Conservation (phyloP, 2,329 filamentous ascomycete genomes). For the Xylariaceae sp. region DNA sequence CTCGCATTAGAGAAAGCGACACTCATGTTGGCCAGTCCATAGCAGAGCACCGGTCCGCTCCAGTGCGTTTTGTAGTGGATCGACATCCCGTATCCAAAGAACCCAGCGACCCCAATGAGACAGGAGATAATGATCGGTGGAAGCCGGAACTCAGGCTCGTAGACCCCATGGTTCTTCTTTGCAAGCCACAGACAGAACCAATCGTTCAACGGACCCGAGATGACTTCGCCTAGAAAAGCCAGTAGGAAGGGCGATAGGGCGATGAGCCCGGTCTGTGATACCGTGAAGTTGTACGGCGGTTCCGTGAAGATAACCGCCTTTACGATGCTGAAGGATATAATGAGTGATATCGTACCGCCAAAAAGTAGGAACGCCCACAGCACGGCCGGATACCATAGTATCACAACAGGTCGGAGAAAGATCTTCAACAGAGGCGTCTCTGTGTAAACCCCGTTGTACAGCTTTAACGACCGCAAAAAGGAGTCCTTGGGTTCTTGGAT, state of each 20-base stretch:
- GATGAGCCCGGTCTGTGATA: conserved; percentile 45
- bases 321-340: conserved; percentile 43
- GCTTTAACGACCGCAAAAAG: conserved; percentile 32
- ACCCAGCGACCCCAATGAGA: conserved; percentile 39
- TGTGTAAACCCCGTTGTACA: conserved; percentile 36
- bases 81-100: conserved; percentile 44
- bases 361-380: conserved; percentile 47
- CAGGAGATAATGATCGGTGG: conserved; percentile 38
- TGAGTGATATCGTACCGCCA: conserved; percentile 38
- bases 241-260: conserved; percentile 47
- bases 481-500: conserved; percentile 30
- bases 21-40: conserved; percentile 45
- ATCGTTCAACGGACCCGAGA: conserved; percentile 44
- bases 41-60: conserved; percentile 43
- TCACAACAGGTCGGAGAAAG: conserved; percentile 41
- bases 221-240: conserved; percentile 40
- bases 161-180: conserved; percentile 46
- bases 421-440: conserved; percentile 37
- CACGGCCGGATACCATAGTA: conserved; percentile 47
- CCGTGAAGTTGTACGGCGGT: conserved; percentile 48
- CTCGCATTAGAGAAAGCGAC: conserved; percentile 43
- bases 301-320: conserved; percentile 45
- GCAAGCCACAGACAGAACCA: conserved; percentile 41
- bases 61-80: conserved; percentile 43
- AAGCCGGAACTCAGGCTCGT: conserved; percentile 48